Conservation (phyloP, 1,284 basidiomycete species). For the Melampsora americana region DNA sequence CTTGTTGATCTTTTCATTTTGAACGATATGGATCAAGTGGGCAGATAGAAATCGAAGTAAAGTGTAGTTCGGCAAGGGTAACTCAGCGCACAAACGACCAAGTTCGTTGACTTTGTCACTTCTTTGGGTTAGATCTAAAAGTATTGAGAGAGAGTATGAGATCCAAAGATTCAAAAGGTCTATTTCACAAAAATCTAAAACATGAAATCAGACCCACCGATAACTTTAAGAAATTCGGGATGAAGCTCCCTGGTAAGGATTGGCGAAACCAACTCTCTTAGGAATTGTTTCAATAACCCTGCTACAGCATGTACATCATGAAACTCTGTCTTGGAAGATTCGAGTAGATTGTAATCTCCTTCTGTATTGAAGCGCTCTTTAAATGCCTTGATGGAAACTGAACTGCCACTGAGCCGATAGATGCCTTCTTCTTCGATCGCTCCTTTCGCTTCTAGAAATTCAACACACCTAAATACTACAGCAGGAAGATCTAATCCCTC, state of each 20-base stretch:
- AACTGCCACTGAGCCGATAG: slow-evolving; percentile 87
- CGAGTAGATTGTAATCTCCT: slow-evolving; percentile 82
- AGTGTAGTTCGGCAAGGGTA: slow-evolving; percentile 90
- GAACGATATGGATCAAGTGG: slow-evolving; percentile 92
- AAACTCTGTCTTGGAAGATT: slow-evolving; percentile 68
- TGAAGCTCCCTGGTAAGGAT: slow-evolving; percentile 88
- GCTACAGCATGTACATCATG: slow-evolving; percentile 95
- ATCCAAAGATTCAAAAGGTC: slow-evolving; percentile 7
- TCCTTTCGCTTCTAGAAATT: slow-evolving; percentile 69
- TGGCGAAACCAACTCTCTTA: slow-evolving; percentile 83
- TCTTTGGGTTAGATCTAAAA: slow-evolving; percentile 65
- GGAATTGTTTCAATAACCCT: slow-evolving; percentile 81
- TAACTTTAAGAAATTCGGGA: slow-evolving; percentile 78
- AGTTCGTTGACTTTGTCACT: slow-evolving; percentile 83
- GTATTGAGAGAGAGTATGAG: slow-evolving; percentile 6
- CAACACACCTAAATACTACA: slow-evolving; percentile 79
- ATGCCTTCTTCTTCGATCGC: slow-evolving; percentile 97
- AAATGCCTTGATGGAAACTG: slow-evolving; percentile 86
- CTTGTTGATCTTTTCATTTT: slow-evolving; percentile 85
- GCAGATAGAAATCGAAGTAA: slow-evolving; percentile 86
- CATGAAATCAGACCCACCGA: slow-evolving; percentile 63
- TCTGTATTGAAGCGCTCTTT: slow-evolving; percentile 91
- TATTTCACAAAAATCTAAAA: slow-evolving; percentile 8
- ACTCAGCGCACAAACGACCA: slow-evolving; percentile 73
- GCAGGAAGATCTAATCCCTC: slow-evolving; percentile 75